A percentile compares a stretch with the other conserved stretches of the same genome.
phyloP scores from a whole-genome alignment of 2,329 filamentous ascomycete species.

The Ophioceras dolichostomum region DNA sequence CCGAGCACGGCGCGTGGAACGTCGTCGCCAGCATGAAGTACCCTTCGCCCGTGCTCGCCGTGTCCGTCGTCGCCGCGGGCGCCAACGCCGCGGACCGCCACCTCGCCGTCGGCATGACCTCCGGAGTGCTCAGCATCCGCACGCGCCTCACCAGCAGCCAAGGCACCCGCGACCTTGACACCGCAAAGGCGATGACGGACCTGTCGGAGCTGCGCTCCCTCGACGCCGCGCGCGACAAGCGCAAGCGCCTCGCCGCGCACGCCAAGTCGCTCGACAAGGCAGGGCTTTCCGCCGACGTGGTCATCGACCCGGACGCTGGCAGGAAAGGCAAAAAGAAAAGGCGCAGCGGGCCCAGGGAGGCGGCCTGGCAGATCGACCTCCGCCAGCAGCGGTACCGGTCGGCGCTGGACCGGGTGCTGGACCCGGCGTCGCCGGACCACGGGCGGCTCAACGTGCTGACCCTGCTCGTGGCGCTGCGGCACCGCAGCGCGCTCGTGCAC shows the following conservation, averaged over 20 bases:
- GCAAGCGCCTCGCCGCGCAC: slow-evolving; percentile 42
- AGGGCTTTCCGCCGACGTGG: slow-evolving; percentile 75
- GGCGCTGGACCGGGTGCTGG: slow-evolving; percentile 70
- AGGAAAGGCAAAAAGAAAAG: slow-evolving; percentile 26
- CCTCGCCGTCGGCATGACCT: slow-evolving; percentile 88
- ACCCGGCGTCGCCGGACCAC: slow-evolving; percentile 35
- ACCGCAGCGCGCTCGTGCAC: slow-evolving; percentile 72
- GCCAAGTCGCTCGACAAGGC: slow-evolving; percentile 58
- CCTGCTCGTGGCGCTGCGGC: slow-evolving; percentile 70
- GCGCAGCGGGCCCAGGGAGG: slow-evolving; percentile 44
- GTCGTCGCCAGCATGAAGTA: slow-evolving; percentile 94
- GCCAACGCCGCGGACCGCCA: slow-evolving; percentile 71
- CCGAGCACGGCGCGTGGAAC: slow-evolving; percentile 84
- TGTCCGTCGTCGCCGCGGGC: slow-evolving; percentile 63
- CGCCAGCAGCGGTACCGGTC: slow-evolving; percentile 64
- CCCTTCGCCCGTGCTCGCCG: slow-evolving; percentile 75
- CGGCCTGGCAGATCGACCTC: slow-evolving; percentile 69
- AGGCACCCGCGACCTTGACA: slow-evolving; percentile 64
- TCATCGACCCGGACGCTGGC: slow-evolving; percentile 45
- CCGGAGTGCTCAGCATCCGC: slow-evolving; percentile 53
- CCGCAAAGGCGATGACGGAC: slow-evolving; percentile 51
- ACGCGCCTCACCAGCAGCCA: slow-evolving; percentile 57
- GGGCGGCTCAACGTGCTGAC: slow-evolving; percentile 56
- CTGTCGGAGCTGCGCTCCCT: slow-evolving; percentile 67
- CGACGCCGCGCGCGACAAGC: slow-evolving; percentile 59